These are phyloP conservation scores for Leccinellum luteum DNA, from an alignment of 768 basidiomycete species.

Conservation along the genomic window DNA sequence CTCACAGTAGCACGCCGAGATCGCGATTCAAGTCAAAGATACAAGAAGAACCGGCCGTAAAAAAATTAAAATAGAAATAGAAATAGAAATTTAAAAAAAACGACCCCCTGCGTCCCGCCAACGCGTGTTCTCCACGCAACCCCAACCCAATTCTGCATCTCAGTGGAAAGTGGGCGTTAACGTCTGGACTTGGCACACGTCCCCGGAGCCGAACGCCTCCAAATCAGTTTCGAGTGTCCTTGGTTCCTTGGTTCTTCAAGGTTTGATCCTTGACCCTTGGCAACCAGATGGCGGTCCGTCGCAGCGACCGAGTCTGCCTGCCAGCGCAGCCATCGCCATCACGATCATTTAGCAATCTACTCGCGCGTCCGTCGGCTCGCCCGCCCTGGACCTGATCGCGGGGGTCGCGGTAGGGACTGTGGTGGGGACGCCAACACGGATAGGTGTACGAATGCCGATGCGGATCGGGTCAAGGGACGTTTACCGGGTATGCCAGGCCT, in stretches of 20 bases:
- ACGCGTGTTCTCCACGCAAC: not conserved
- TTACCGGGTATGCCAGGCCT: not conserved
- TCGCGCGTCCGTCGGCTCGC: not conserved
- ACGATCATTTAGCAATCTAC: not conserved
- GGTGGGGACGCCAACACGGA: not conserved
- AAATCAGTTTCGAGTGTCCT: not conserved
- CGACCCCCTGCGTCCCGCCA: no score
- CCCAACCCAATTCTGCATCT: not conserved
- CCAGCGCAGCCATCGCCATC: not conserved
- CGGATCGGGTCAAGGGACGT: not conserved
- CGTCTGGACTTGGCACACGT: not conserved
- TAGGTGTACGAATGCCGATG: not conserved
- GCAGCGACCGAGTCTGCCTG: not conserved
- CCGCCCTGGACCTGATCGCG: not conserved
- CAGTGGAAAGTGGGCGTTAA: not conserved
- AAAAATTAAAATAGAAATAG: not conserved
- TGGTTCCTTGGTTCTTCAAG: not conserved
- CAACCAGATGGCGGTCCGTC: not conserved
- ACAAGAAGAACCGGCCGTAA: not conserved
- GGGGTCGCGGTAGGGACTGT: not conserved
- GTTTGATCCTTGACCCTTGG: not conserved
- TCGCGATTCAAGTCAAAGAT: not conserved
- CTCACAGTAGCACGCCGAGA: not conserved
- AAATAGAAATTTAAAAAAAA: not conserved
- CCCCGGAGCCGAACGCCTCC: not conserved